Conservation (phyloP, 2,329 filamentous ascomycete genomes). For the Pseudogymnoascus sp. region DNA sequence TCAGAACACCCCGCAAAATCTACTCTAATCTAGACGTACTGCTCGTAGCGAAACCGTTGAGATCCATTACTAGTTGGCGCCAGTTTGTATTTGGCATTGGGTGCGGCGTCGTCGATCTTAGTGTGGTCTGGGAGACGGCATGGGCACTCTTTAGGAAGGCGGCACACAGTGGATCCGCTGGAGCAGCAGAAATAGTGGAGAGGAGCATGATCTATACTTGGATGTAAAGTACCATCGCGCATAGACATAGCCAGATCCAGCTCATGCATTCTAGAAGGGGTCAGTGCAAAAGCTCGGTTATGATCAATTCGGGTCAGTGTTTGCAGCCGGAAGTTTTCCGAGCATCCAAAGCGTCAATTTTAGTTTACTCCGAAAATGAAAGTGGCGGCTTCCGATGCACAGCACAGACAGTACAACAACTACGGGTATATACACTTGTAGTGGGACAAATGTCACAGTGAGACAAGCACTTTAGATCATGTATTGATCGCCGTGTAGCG, state of each 20-base stretch:
- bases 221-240: background rate
- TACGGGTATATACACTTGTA: background rate
- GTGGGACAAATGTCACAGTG: background rate
- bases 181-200: background rate
- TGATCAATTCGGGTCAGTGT: background rate
- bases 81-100: background rate
- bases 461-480: background rate
- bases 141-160: background rate
- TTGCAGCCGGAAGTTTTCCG: background rate
- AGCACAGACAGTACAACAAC: background rate
- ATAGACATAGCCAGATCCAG: background rate
- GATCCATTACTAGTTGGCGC: background rate
- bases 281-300: background rate
- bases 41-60: background rate
- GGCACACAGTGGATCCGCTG: background rate
- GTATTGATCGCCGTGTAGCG: background rate
- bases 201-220: background rate
- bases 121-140: background rate
- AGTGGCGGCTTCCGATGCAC: background rate
- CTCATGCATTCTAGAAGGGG: background rate
- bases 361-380: background rate
- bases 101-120: background rate
- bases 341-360: background rate
- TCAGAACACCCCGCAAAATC: background rate
- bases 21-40: background rate